Conservation (phyloP, 495 filamentous ascomycete species). For the Endocarpon pusillum region DNA sequence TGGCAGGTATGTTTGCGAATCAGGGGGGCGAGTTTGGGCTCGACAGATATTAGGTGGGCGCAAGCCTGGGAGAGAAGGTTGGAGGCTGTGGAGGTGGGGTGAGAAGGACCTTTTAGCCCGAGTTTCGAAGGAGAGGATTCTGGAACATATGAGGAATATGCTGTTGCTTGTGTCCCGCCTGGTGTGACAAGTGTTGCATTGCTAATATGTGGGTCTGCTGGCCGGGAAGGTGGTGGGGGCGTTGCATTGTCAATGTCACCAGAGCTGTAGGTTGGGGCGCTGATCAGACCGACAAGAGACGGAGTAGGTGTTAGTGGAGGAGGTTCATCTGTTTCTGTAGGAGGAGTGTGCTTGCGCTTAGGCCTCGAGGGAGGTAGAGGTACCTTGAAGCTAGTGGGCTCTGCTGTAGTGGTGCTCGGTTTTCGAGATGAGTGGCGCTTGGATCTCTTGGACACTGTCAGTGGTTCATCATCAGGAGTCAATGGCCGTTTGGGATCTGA, state of each 20-base stretch:
- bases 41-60: conserved; percentile 58
- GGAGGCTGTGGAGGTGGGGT: conserved; percentile 43
- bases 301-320: conserved; percentile 18
- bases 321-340: conserved; percentile 3
- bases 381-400: too few relatives aligned
- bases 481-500: too few relatives aligned
- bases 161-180: conserved; percentile 50
- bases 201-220: conserved; percentile 44
- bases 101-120: conserved; percentile 24
- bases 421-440: too few relatives aligned
- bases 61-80: conserved; percentile 62
- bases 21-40: conserved; percentile 53
- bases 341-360: conserved; percentile 1
- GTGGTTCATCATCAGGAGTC: too few relatives aligned
- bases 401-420: too few relatives aligned
- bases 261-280: conserved; percentile 9
- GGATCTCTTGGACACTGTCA: too few relatives aligned
- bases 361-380: background rate
- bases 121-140: conserved; percentile 42
- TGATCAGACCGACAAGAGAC: conserved; percentile 13
- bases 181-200: conserved; percentile 72
- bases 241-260: conserved; percentile 18
- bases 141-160: conserved; percentile 29
- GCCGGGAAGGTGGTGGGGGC: conserved; percentile 31
- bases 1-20: conserved; percentile 60